Percentiles rank a stretch among this genome's conserved stretches.
phyloP scores from a whole-genome alignment of 306 rosid species.

The Acacia melanoxylon region DNA sequence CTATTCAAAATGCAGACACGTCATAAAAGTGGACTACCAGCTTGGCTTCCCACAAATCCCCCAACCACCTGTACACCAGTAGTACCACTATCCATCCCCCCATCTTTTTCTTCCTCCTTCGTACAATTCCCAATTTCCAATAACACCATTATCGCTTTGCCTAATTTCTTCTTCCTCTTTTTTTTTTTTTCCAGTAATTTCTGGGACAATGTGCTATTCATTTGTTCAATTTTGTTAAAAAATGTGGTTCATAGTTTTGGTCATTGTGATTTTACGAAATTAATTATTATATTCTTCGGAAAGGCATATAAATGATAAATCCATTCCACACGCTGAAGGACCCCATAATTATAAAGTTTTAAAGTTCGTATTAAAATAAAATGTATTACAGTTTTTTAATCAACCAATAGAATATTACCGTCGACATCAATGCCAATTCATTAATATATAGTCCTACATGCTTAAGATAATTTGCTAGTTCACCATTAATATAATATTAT shows the following conservation, averaged over 20 bases:
- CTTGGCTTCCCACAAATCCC: background rate
- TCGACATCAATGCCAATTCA: no score
- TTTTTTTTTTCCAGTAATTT: no score
- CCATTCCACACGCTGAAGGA: background rate
- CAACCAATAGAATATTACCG: no score
- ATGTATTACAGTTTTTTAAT: no score
- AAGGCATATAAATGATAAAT: background rate
- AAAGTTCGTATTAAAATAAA: no score
- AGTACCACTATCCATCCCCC: background rate
- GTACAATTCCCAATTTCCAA: background rate
- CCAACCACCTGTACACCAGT: background rate
- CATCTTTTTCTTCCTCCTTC: background rate
- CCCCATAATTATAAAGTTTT: no score
- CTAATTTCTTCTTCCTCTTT: background rate
- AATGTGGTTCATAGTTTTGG: background rate
- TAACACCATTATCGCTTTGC: background rate
- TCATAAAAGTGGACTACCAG: background rate
- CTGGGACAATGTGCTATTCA: no score
- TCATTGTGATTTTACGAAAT: background rate
- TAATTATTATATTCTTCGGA: no score
- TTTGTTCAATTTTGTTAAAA: no score
- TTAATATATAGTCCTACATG: no score
- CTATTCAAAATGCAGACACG: background rate
- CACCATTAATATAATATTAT: no score
- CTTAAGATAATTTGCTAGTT: no score